Base-by-base conservation (phyloP, 352 stramenopile genomes). In the Pythium dissimile region DNA sequence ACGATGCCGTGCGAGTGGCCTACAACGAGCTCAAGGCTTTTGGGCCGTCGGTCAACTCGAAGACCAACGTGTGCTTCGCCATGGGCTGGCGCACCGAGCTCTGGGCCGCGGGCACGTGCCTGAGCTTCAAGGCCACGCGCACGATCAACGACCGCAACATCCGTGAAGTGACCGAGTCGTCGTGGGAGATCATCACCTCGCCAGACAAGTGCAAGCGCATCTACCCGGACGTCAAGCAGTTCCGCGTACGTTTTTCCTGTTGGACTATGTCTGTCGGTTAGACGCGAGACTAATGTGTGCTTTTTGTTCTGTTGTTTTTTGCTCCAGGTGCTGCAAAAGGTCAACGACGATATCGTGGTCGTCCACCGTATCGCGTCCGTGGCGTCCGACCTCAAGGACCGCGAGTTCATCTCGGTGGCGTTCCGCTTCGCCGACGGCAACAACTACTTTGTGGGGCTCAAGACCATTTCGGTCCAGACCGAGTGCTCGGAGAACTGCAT, bases 61-160 rank as follows among this genome's bases (percentile, higher is more conserved):
- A 89, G 69, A 93, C 84, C 44, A 93, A 91, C 57, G 75, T 93
- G 34, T 92, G 80, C 48, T 89, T 89, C 53, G 80, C 84, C 27
- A 93, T 93, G 81, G 84, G 84, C 12, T 93, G 84, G 84, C 88
- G 86, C 66, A 88, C 80, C 38, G 80, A 93, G 69, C 52, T 93
- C 45, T 93, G 84, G 84, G 80, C 79, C 49, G 83, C 77, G 8
- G 77, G 66, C 39, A 92, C 80, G 41, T 88, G 82, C n/a, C 45
- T 92, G 18, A 89, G 79, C 59, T 92, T 89, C 59, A 78, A 76
- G 20, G 82, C 80, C 0, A 63, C 86, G 21, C 77, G 82, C 13
- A 77, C 79, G 0, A 89, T 80, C 55, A 69, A 41, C 30, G 68
- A 89, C 56, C 81, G 81, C 55, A 89, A 88, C 49, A 88, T 89